Base-by-base conservation (phyloP, 169 alveolate species). In the Cryptosporidium canis region DNA sequence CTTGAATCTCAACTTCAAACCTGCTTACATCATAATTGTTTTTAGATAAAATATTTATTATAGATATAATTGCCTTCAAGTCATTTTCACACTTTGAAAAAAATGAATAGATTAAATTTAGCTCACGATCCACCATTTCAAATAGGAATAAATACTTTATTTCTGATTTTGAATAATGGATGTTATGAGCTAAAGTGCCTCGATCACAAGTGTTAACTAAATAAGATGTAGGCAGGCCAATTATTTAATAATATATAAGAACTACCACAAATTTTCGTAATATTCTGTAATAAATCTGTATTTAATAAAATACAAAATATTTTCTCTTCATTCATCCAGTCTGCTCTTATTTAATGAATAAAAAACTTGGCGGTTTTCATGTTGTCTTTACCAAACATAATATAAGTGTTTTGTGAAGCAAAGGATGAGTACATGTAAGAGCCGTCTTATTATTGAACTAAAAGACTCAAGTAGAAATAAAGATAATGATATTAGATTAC, bases 381-480 rank as follows among this genome's bases (percentile, higher is more conserved):
- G 24, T 51, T 51, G 63, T 51, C 63, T 48, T 41, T 51, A 51
- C 63, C 18, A 51, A 0, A 51, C 8, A 1, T 14, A 45, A 12
- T 21, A 18, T 51, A 51, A n/a, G 24, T 51, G 9, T n/a, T 51
- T 21, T 51, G 8, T 11, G 35, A 4, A 33, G 44, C n/a, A 27
- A n/a, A 24, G 24, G 14, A 77, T 77, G 87, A 77, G 87, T 44
- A 29, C 87, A 39, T 77, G 87, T 44, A 77, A 61, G 61, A 77
- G 72, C 21, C 29, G 87, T 29, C 64, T 77, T 3, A 21, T 77
- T 18, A 77, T 77, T 44, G 87, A 77, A 41, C 24, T 45, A 41
- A 77, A 48, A n/a, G 72, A 77, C 31, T 55, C 87, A n/a, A 16
- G 31, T 11, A 53, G 33, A 53, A 39, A 58, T n/a, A 43, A 39